Base-by-base conservation (phyloP, 805 yeast genomes). In the Sugiyamaella valdiviana region DNA sequence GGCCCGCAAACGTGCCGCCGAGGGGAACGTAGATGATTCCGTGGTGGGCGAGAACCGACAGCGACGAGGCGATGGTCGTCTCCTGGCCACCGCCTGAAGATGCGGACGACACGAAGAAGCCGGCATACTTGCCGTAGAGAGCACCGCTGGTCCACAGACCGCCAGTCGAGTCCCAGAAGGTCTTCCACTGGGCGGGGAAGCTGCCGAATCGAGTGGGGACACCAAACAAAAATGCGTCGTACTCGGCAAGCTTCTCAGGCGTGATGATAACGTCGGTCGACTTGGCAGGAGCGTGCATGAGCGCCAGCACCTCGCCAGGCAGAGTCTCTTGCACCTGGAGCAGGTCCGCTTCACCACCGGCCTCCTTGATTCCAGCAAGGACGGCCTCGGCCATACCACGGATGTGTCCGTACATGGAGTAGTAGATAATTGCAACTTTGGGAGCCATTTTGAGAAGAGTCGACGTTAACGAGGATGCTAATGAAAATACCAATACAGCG, bases 321-420 rank as follows among this genome's bases (percentile, higher is more conserved):
- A 88, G 71, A 35, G 95, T 87, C 69, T 88, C 96, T 50, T 84
- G 81, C 47, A 89, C 79, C 71, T 84, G 95, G 75, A 68, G 85
- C 57, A 88, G 73, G 57, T 79, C 81, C 32, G 85, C 95, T 15
- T 63, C 48, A 49, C 82, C 81, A 52, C 91, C 95, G 14, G 84
- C 79, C 5, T 76, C 72, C 64, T 78, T 80, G 41, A 85, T 74
- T 56, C 95, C 95, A 44, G 69, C 70, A 68, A 83, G 76, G 60
- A 79, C 80, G 37, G 84, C 70, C 64, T 81, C 78, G 32, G 95
- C 93, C 58, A 85, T 60, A 38, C 72, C 68, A 56, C 80, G 79
- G 56, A 83, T 69, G 69, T 89, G 96, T 54, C 89, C 90, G 72
- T 85, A 87, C 56, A 82, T 64, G 26, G 95, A 82, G 76, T 87